phyloP scores from a whole-genome alignment of 495 filamentous ascomycete genomes.

The Penicillium canescens region DNA sequence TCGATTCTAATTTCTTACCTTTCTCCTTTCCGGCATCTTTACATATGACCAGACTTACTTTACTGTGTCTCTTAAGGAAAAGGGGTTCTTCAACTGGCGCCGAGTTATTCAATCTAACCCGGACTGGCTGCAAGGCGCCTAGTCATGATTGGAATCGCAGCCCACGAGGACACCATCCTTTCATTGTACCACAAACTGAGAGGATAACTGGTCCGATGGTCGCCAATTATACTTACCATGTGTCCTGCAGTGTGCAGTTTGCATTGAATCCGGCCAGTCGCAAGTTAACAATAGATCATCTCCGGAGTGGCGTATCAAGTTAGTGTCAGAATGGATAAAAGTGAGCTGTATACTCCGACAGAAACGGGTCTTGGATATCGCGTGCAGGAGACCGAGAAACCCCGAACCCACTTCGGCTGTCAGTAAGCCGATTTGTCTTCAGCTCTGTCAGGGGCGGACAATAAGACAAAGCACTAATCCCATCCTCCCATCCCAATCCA shows the following conservation, averaged over 20 bases:
- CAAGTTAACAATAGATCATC: neutral
- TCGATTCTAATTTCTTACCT: constrained; percentile 21
- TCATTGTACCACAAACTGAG: neutral
- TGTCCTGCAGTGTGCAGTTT: constrained; percentile 3
- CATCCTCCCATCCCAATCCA: neutral
- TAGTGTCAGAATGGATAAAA: neutral
- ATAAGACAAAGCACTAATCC: neutral
- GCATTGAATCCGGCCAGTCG: neutral
- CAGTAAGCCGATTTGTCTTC: too few species aligned
- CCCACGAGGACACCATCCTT: constrained; percentile 21
- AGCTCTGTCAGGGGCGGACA: too few species aligned
- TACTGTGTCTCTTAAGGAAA: too few species aligned
- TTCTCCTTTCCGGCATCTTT: neutral
- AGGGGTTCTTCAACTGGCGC: neutral
- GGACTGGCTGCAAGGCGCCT: constrained; percentile 26
- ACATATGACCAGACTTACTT: neutral
- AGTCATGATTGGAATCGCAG: constrained; percentile 31
- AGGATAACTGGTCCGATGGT: constrained; percentile 13
- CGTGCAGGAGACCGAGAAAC: constrained; percentile 2
- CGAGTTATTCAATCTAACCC: constrained; percentile 7
- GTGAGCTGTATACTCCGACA: neutral
- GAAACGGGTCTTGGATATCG: constrained; percentile 1
- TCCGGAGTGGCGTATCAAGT: neutral
- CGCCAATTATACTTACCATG: constrained; percentile 14
- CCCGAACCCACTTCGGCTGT: constrained; percentile 3